phyloP scores from a whole-genome alignment of 805 yeast genomes.

The Candida rishiriensis region DNA sequence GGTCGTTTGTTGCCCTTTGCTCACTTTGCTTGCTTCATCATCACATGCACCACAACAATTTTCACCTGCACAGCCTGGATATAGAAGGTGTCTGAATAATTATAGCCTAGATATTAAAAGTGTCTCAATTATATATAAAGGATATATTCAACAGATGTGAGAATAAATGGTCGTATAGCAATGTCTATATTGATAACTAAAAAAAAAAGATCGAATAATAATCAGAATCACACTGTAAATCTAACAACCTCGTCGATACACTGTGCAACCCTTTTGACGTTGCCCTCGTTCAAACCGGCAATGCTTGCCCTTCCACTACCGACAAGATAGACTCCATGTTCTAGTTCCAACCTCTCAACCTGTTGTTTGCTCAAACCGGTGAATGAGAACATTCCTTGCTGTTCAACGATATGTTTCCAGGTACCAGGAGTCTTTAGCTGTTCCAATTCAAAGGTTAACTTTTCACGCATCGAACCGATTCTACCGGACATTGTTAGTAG shows the following conservation, averaged over 20 bases:
- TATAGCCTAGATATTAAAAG: no score
- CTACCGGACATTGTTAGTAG: slow-evolving; percentile 83
- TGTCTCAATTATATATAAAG: no score
- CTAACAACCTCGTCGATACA: slow-evolving; percentile 76
- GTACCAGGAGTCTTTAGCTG: slow-evolving; percentile 75
- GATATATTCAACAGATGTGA: no score
- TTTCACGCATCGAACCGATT: slow-evolving; percentile 72
- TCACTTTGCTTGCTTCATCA: no score
- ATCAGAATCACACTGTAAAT: slow-evolving; percentile 1
- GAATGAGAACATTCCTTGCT: slow-evolving; percentile 96
- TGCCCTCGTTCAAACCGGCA: slow-evolving; percentile 83
- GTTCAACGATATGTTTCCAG: slow-evolving; percentile 88
- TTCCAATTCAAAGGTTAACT: slow-evolving; percentile 56
- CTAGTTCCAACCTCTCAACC: slow-evolving; percentile 68
- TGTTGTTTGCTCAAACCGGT: slow-evolving; percentile 79
- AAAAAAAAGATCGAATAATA: no score
- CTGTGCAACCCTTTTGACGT: slow-evolving; percentile 73
- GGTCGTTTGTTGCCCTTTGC: no score
- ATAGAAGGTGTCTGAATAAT: no score
- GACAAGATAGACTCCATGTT: slow-evolving; percentile 80
- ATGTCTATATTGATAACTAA: no score
- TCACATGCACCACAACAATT: no score
- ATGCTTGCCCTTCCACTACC: slow-evolving; percentile 86
- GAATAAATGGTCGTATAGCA: no score
- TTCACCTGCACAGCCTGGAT: no score